Percentiles rank a stretch among this genome's conserved stretches.
Evolutionary conservation across 1,284 basidiomycete species (phyloP).

Genomic region (Ceratobasidium sp.): DNA sequence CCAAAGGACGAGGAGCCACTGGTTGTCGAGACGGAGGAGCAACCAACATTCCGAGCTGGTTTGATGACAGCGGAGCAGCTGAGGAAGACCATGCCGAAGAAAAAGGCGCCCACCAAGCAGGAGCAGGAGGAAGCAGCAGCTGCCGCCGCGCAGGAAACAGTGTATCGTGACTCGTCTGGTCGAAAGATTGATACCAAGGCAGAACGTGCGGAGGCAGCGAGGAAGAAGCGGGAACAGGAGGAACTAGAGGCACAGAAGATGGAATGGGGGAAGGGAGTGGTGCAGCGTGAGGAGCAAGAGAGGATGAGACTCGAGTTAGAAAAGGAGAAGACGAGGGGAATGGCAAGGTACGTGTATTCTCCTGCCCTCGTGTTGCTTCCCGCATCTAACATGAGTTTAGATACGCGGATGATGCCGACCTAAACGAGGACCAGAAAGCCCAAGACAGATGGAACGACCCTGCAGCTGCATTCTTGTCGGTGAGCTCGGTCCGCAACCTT

Average conservation of each 20-base stretch:
- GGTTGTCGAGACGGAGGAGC: conserved; percentile 63
- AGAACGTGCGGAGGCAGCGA: conserved; percentile 81
- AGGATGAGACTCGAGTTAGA: conserved; percentile 70
- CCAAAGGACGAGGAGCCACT: conserved; percentile 74
- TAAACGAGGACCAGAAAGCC: conserved; percentile 85
- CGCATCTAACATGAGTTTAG: conserved; percentile 48
- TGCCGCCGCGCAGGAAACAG: conserved; percentile 81
- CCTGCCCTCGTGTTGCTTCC: neutral
- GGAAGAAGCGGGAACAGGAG: conserved; percentile 78
- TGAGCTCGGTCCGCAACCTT: conserved; percentile 56
- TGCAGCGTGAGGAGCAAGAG: conserved; percentile 83
- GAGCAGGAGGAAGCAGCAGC: conserved; percentile 64
- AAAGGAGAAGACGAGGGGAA: conserved; percentile 70
- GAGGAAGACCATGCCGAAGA: conserved; percentile 62
- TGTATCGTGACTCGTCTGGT: conserved; percentile 92
- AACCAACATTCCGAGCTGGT: conserved; percentile 70
- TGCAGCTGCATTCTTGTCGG: conserved; percentile 90
- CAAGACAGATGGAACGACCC: conserved; percentile 94
- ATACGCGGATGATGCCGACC: conserved; percentile 80
- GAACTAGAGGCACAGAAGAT: conserved; percentile 89
- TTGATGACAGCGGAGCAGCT: conserved; percentile 72
- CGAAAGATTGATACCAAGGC: conserved; percentile 89
- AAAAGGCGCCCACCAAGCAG: conserved; percentile 55
- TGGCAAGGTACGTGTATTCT: conserved; percentile 66
- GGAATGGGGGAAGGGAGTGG: conserved; percentile 96